Conservation (phyloP, 2,329 filamentous ascomycete species). For the Colletotrichum melonis region DNA sequence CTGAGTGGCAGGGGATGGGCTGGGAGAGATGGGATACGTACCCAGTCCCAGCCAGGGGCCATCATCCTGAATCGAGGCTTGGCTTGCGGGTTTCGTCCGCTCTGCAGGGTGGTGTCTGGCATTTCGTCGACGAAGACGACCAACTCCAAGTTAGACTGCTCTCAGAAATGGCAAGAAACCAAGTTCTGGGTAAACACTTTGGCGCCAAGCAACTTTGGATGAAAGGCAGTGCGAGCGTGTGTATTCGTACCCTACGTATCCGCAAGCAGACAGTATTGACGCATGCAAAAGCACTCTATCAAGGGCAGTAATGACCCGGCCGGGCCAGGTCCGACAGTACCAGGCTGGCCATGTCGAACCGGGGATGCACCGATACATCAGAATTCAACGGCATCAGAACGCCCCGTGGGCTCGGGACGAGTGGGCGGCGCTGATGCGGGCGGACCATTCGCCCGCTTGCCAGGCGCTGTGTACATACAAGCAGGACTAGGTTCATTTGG, state of each 20-base stretch:
- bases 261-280: not conserved
- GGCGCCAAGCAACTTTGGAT: not conserved
- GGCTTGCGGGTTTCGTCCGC: conserved; percentile 1
- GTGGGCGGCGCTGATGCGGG: conserved; percentile 22
- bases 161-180: not conserved
- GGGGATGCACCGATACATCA: conserved; percentile 23
- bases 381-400: conserved; percentile 23
- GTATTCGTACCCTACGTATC: not conserved
- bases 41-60: not conserved
- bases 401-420: conserved; percentile 35
- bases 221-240: not conserved
- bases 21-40: not conserved
- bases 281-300: not conserved
- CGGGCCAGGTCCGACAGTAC: conserved; percentile 19
- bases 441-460: conserved; percentile 29
- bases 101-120: not conserved
- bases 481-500: conserved; percentile 10
- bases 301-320: not conserved
- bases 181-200: not conserved
- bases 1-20: not conserved
- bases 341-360: conserved; percentile 9
- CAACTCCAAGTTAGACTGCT: not conserved
- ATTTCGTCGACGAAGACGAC: not conserved
- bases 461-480: not conserved
- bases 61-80: not conserved